Evolutionary conservation across 108 stramenopile genomes (phyloP), one percentile per base, ranked within the genome.

Genomic region (Parmales sp.): DNA sequence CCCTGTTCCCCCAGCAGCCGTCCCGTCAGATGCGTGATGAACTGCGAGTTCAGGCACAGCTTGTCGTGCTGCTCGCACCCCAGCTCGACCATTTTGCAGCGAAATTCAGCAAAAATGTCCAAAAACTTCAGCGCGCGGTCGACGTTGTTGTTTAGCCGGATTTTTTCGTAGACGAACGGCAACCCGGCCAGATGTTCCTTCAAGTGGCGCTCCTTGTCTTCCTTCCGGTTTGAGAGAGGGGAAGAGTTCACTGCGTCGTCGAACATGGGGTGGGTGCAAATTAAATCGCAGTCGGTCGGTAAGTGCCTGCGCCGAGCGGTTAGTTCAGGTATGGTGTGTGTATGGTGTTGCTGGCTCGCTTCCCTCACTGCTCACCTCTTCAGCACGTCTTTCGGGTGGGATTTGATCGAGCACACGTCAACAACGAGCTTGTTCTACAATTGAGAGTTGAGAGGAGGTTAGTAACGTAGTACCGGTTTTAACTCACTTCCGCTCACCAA

Each of bases 1-100:
- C 69, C 67, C 72, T 94, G 91, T 49, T 86, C 77, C 23, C 95
- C 94, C 16, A 99, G 82, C 49, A 97, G 93, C 31, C 98, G 89
- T 5, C 98, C 98, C 86, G 94, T 91, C 23, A 99, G 80, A 78
- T 99, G 98, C 20, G 98, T 96, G 65, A 99, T 90, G 67, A 99
- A 99, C 76, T 98, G 97, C 49, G 90, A 89, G 70, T 97, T 96
- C 25, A 96, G 95, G 23, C 96, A 92, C 73, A 89, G 95, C 46
- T 76, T 90, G 73, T 99, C 98, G 67, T 99, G 98, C 20, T 87
- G 80, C 69, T 85, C 84, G 73, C 95, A 96, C 37, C 88, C 83
- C 90, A 99, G 85, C 34, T 95, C 87, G 22, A 97, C 88, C 95
- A 97, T 97, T n/a, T 84, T 82, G 78, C 98, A 99, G 9, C 96